Conservation (phyloP, 148 eudicot genomes). For the Rhododendron ferrugineum region DNA sequence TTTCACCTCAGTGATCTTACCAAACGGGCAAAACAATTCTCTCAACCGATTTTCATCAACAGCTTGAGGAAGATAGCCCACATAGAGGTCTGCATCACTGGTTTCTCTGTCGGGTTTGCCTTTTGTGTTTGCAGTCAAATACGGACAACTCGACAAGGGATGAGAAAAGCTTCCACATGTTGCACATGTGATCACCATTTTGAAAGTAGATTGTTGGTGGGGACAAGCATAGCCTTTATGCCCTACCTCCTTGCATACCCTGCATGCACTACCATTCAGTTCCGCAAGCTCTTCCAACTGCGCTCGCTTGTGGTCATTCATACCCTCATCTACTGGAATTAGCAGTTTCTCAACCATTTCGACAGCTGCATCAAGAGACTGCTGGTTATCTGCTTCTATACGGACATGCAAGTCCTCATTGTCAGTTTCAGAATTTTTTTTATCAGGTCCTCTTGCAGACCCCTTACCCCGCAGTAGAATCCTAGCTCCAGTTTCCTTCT, state of each 20-base stretch:
- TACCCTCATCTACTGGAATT: constrained; percentile 23
- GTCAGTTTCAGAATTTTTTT: constrained; percentile 5
- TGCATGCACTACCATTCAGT: constrained; percentile 21
- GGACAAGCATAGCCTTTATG: constrained; percentile 32
- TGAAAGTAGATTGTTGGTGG: constrained; percentile 20
- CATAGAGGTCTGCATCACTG: constrained; percentile 23
- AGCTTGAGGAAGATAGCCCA: constrained; percentile 28
- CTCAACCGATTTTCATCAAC: constrained; percentile 22
- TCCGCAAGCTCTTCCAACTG: constrained; percentile 31
- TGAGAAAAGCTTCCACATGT: constrained; percentile 35
- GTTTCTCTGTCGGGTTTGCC: constrained; percentile 16
- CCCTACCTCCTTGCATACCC: constrained; percentile 28
- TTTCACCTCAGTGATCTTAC: constrained; percentile 17
- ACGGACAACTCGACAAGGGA: constrained; percentile 19
- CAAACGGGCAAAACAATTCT: constrained; percentile 33
- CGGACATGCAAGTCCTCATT: constrained; percentile 37
- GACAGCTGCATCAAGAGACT: constrained; percentile 28
- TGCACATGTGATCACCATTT: constrained; percentile 17
- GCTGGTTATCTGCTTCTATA: constrained; percentile 31
- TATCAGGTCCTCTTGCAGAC: neutral
- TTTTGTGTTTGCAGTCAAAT: constrained; percentile 7
- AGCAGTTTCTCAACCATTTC: constrained; percentile 35
- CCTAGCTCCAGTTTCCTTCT: constrained; percentile 34
- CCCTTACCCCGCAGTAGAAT: constrained; percentile 32
- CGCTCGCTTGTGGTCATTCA: constrained; percentile 26